Evolutionary conservation across 2,329 filamentous ascomycete genomes (phyloP).

Genomic region (Pseudogymnoascus sp.): DNA sequence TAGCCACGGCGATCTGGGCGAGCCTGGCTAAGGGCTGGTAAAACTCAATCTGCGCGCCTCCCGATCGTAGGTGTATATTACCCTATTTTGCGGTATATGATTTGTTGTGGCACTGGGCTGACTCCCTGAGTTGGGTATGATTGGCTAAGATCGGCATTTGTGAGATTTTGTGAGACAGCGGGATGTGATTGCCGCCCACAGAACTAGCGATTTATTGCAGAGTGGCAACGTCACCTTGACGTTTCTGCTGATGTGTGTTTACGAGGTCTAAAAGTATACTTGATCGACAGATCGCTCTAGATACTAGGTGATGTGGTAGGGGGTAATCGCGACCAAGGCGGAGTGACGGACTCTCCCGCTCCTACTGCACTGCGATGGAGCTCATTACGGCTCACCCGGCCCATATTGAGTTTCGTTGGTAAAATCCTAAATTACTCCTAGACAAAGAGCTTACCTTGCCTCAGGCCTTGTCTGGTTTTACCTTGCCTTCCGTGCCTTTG

Average conservation of each 20-base stretch:
- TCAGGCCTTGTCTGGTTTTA: background rate
- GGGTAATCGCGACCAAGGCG: background rate
- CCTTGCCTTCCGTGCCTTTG: background rate
- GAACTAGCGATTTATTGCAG: slow-evolving; percentile 2
- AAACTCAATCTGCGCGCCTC: background rate
- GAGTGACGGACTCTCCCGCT: background rate
- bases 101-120: background rate
- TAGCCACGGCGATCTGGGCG: background rate
- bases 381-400: background rate
- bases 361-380: background rate
- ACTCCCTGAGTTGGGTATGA: background rate
- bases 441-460: background rate
- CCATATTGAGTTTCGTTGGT: background rate
- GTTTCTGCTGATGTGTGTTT: background rate
- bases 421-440: background rate
- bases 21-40: background rate
- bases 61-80: background rate
- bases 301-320: background rate
- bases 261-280: background rate
- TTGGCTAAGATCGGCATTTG: background rate
- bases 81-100: no score
- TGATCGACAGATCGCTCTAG: background rate
- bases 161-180: background rate
- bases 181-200: slow-evolving; percentile 2
- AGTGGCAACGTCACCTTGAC: background rate